phyloP scores from a whole-genome alignment of 805 yeast genomes.

The Myxozyma lipomycoides region DNA sequence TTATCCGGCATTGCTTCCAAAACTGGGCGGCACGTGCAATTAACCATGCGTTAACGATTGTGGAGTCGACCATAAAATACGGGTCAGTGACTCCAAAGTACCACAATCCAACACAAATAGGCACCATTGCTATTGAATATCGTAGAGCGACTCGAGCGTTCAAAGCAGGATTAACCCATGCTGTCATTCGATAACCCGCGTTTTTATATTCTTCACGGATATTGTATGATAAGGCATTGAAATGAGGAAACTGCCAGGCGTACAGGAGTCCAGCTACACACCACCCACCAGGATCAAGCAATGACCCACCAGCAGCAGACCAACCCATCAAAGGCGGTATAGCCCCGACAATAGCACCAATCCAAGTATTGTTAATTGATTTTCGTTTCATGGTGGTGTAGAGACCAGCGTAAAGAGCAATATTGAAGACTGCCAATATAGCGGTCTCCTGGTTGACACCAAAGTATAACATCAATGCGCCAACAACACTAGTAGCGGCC shows the following conservation, averaged over 20 bases:
- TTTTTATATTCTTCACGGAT: conserved; percentile 80
- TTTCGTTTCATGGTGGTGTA: conserved; percentile 87
- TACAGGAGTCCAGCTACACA: conserved; percentile 80
- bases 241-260: conserved; percentile 99
- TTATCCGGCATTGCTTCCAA: conserved; percentile 62
- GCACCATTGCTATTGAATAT: conserved; percentile 89
- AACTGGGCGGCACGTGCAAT: conserved; percentile 72
- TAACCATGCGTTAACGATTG: conserved; percentile 81
- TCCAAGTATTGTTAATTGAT: conserved; percentile 91
- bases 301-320: conserved; percentile 76
- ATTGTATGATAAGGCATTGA: conserved; percentile 84
- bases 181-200: conserved; percentile 98
- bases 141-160: conserved; percentile 92
- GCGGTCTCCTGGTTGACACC: conserved; percentile 91
- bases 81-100: conserved; percentile 80
- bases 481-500: conserved; percentile 62
- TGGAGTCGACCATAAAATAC: conserved; percentile 75
- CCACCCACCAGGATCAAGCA: conserved; percentile 79
- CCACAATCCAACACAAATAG: conserved; percentile 77
- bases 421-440: conserved; percentile 70
- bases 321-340: conserved; percentile 99
- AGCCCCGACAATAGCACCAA: conserved; percentile 98
- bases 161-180: conserved; percentile 82
- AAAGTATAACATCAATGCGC: conserved; percentile 59
- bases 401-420: conserved; percentile 79